These are phyloP conservation scores for Meyerozyma guilliermondii DNA, from an alignment of 1,139 yeast species.

Conservation along the genomic window DNA sequence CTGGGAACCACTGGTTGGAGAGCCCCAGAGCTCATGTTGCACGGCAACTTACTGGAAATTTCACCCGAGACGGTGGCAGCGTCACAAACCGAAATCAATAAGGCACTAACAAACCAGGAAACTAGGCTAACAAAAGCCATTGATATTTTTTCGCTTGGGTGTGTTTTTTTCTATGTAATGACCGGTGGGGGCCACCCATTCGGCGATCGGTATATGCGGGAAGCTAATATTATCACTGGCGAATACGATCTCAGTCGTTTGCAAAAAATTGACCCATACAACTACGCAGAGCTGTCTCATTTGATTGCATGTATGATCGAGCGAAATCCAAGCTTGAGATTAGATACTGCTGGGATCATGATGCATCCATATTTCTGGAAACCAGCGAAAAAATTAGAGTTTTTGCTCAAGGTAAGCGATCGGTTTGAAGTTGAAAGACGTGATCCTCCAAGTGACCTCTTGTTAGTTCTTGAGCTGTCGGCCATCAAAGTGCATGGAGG, in stretches of 20 bases:
- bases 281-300: slow-evolving; percentile 63
- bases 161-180: slow-evolving; percentile 84
- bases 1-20: slow-evolving; percentile 97
- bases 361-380: slow-evolving; percentile 90
- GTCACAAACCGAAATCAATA: slow-evolving; percentile 5
- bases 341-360: slow-evolving; percentile 62
- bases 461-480: slow-evolving; percentile 54
- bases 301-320: slow-evolving; percentile 69
- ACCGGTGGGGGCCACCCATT: slow-evolving; percentile 91
- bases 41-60: slow-evolving; percentile 36
- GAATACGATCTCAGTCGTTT: slow-evolving; percentile 49
- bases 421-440: slow-evolving; percentile 83
- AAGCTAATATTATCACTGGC: slow-evolving; percentile 80
- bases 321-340: slow-evolving; percentile 65
- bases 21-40: slow-evolving; percentile 80
- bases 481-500: slow-evolving; percentile 50
- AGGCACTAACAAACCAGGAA: slow-evolving; percentile 7
- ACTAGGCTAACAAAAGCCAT: slow-evolving; percentile 77
- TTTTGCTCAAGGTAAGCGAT: slow-evolving; percentile 81
- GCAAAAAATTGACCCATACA: slow-evolving; percentile 36
- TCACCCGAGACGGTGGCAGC: slow-evolving; percentile 40
- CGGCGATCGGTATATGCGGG: slow-evolving; percentile 84
- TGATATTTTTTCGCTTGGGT: slow-evolving; percentile 91
- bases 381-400: slow-evolving; percentile 69
- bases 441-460: slow-evolving; percentile 74